Base-by-base conservation (phyloP, 2,329 filamentous ascomycete species). In the Claviceps humidiphila region DNA sequence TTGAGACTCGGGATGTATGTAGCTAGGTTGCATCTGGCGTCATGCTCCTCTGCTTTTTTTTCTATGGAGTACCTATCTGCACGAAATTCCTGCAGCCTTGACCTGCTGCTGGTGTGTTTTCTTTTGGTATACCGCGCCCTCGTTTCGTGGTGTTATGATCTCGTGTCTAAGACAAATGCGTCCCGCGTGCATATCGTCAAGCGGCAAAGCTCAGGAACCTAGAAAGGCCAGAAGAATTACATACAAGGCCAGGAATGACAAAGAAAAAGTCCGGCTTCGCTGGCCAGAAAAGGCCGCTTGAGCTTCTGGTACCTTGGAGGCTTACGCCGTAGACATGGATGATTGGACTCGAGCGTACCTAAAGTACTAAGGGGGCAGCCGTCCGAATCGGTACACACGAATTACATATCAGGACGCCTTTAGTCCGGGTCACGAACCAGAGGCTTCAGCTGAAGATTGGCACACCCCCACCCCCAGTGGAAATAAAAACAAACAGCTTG, bases 161-260 rank as follows among this genome's bases (percentile, higher is more conserved):
- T 38, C 9, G 26, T 52, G 51, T 49, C 51, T 45, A 5, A 49
- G 51, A 44, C 46, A 48, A 26, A 44, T 24, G 22, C 22, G 20
- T 44, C 42, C 22, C 41, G 20, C 20, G 20, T 22, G 9, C 40
- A 42, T 14, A 42, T 22, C 40, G 9, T 11, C 17, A 22, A 13
- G 40, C n/a, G 40, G 17, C 8, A 44, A 44, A 22, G 24, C 20
- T 6, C 42, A 44, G 20, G 22, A 44, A 7, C 20, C 22, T 8
- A n/a, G 42, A 26, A 30, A 30, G 14, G 22, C 30, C 24, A 8
- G 30, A n/a, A 45, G 17, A 34, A 30, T 8, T 17, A 30, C 16
- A 45, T 7, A 14, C 2, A 34, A 34, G 9, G 4, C n/a, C 2
- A 16, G 14, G 37, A 24, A 47, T 5, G 26, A 47, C 16, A n/a